phyloP scores from a whole-genome alignment of 2,329 filamentous ascomycete genomes.

The Monascus ruber region DNA sequence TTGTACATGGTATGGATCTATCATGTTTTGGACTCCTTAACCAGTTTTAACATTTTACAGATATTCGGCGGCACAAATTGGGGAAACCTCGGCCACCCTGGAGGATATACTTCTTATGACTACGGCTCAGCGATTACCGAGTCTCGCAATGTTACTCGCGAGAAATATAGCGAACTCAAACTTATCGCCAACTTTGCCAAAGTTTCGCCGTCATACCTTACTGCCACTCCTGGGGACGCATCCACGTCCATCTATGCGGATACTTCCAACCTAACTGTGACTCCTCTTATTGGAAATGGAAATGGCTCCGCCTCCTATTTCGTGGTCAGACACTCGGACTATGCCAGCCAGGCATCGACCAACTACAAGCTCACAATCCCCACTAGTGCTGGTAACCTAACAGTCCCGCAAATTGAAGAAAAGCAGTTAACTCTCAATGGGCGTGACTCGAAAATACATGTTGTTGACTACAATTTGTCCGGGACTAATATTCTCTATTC shows the following conservation, averaged over 20 bases:
- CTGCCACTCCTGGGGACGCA: conserved; percentile 41
- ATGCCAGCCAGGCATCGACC: conserved; percentile 46
- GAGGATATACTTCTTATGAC: conserved; percentile 52
- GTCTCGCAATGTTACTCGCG: conserved; percentile 53
- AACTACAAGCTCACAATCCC: conserved; percentile 52
- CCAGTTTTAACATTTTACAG: conserved; percentile 17
- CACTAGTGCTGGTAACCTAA: conserved; percentile 29
- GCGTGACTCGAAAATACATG: conserved; percentile 35
- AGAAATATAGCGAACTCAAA: conserved; percentile 73
- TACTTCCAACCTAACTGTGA: conserved; percentile 46
- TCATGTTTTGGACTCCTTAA: not conserved
- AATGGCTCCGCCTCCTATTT: conserved; percentile 46
- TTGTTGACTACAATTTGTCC: conserved; percentile 30
- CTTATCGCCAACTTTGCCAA: conserved; percentile 64
- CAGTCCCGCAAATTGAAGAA: conserved; percentile 30
- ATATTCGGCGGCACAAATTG: conserved; percentile 71
- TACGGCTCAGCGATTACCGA: conserved; percentile 57
- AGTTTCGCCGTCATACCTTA: conserved; percentile 58
- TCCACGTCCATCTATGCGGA: conserved; percentile 36
- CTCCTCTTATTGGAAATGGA: conserved; percentile 42
- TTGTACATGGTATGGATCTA: conserved; percentile 55
- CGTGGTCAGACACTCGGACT: conserved; percentile 55
- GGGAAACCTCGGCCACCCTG: conserved; percentile 64
- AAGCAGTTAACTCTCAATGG: conserved; percentile 24
- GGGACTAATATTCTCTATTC: conserved; percentile 33